Evolutionary conservation across 352 stramenopile species (phyloP).

Genomic region (Phytopythium cucurbitacearum): DNA sequence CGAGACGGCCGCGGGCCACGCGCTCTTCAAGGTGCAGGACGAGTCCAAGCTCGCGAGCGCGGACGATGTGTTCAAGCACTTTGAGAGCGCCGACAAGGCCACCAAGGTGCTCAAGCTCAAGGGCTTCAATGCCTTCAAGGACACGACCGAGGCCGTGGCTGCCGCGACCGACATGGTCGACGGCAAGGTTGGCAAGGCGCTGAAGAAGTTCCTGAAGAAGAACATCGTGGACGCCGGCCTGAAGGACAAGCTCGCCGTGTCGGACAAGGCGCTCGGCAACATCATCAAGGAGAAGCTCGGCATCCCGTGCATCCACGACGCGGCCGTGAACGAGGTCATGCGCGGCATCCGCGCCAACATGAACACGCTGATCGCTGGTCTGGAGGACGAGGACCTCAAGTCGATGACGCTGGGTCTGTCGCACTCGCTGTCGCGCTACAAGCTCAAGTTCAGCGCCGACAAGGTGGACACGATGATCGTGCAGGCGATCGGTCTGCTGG

Average conservation of each 20-base stretch:
- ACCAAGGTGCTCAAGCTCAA: constrained; percentile 93
- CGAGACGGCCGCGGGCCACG: constrained; percentile 98
- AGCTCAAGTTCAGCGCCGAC: constrained; percentile 99
- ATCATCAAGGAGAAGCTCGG: constrained; percentile 98
- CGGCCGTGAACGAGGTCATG: constrained; percentile 94
- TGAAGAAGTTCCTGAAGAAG: constrained; percentile 99
- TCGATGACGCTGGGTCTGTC: constrained; percentile 99
- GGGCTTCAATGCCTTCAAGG: constrained; percentile 98
- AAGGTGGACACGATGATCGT: constrained; percentile 99
- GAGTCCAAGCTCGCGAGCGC: constrained; percentile 89
- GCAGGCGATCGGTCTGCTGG: constrained; percentile 98
- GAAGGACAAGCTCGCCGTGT: constrained; percentile 95
- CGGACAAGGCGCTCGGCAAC: constrained; percentile 94
- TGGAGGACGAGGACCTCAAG: constrained; percentile 88
- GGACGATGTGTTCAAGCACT: constrained; percentile 92
- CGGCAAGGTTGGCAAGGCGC: constrained; percentile 95
- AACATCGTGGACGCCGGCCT: constrained; percentile 93
- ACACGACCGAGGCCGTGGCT: constrained; percentile 97
- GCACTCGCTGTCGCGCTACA: constrained; percentile 98
- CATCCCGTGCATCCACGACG: constrained; percentile 91
- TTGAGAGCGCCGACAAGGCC: constrained; percentile 88
- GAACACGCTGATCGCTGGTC: constrained; percentile 90
- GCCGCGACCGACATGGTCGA: constrained; percentile 97
- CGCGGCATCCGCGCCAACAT: constrained; percentile 96
- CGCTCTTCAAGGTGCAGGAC: constrained; percentile 98